Percentiles rank a stretch among this genome's conserved stretches.
Conservation (phyloP, 2,329 filamentous ascomycete species). For the Metarhizium robertsii region DNA sequence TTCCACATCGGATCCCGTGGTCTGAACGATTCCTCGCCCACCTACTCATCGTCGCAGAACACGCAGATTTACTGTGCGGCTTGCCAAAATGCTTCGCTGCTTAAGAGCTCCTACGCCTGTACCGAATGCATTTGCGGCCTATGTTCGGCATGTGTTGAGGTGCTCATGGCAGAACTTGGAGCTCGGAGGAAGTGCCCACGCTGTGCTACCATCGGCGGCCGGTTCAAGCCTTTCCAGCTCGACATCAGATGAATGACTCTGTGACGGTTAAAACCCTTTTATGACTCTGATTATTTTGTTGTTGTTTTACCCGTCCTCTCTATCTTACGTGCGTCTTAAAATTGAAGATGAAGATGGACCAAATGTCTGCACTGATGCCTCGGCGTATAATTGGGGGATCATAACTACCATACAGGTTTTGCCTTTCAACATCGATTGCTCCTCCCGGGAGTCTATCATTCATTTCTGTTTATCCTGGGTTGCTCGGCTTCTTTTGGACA, state of each 20-base stretch:
- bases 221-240: slow-evolving; percentile 78
- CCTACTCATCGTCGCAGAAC: slow-evolving; percentile 60
- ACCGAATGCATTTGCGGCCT: slow-evolving; percentile 94
- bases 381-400: neutral
- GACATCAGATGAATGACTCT: slow-evolving; percentile 42
- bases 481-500: neutral
- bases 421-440: neutral
- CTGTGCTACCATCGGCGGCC: slow-evolving; percentile 68
- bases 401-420: neutral
- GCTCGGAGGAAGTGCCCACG: slow-evolving; percentile 69
- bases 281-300: too few species aligned
- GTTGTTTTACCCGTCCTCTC: neutral
- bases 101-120: slow-evolving; percentile 84
- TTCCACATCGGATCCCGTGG: slow-evolving; percentile 61
- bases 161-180: slow-evolving; percentile 66
- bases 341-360: neutral
- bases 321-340: neutral
- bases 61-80: slow-evolving; percentile 90
- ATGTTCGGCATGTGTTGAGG: slow-evolving; percentile 79
- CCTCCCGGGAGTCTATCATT: neutral
- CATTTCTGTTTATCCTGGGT: neutral
- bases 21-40: slow-evolving; percentile 61
- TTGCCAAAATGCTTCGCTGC: slow-evolving; percentile 65
- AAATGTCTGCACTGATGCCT: neutral
- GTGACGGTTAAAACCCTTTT: slow-evolving; percentile 6